phyloP scores from a whole-genome alignment of 352 stramenopile species.

The Globisporangium ultimum region DNA sequence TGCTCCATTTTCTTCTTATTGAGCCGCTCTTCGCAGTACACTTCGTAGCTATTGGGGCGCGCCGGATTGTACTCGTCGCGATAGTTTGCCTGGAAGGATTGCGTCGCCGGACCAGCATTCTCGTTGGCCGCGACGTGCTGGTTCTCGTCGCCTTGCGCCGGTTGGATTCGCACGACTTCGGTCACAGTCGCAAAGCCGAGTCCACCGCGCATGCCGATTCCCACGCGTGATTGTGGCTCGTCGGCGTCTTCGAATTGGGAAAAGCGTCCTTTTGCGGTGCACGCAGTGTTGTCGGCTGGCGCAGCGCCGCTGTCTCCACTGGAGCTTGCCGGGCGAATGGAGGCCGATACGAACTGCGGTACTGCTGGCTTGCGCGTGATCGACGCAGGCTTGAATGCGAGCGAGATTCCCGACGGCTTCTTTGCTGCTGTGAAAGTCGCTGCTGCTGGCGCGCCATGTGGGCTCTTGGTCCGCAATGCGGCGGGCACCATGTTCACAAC shows the following conservation, averaged over 20 bases:
- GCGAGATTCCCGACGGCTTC: constrained; percentile 27
- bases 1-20: constrained; percentile 77
- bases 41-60: constrained; percentile 88
- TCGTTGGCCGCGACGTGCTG: constrained; percentile 8
- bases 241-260: constrained; percentile 1
- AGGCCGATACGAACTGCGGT: neutral
- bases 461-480: constrained; percentile 45
- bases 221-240: constrained; percentile 1
- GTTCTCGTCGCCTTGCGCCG: constrained; percentile 16
- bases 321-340: too few species aligned
- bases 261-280: neutral
- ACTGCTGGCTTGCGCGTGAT: constrained; percentile 33
- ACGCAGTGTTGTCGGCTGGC: neutral
- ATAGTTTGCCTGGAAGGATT: constrained; percentile 77
- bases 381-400: constrained; percentile 60
- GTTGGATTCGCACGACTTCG: constrained; percentile 28
- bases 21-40: constrained; percentile 76
- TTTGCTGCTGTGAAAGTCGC: neutral
- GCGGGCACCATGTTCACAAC: constrained; percentile 46
- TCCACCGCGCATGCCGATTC: constrained; percentile 8
- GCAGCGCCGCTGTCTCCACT: neutral
- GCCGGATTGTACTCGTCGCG: constrained; percentile 86
- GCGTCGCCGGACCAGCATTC: constrained; percentile 3
- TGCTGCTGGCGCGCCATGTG: constrained; percentile 4
- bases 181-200: constrained; percentile 43